Evolutionary conservation across 2,329 filamentous ascomycete species (phyloP).

Genomic region (Penicillium sclerotigenum): DNA sequence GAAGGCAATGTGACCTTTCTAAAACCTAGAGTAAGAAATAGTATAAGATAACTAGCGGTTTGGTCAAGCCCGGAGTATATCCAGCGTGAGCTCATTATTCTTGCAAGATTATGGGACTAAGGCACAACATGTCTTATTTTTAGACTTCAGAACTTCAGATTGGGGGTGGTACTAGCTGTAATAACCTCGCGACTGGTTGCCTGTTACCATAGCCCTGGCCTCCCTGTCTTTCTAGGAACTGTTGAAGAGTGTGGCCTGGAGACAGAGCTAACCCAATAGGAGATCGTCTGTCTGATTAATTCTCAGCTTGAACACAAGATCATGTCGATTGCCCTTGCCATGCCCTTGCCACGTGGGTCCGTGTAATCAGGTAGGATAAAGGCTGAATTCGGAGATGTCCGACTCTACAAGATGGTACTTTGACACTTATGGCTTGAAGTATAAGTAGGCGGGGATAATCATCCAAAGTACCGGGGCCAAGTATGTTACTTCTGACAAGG

Average conservation of each 20-base stretch:
- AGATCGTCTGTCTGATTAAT: not conserved
- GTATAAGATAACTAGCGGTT: not conserved
- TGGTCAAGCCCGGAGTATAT: constrained; percentile 6
- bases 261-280: not conserved
- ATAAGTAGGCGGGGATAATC: not conserved
- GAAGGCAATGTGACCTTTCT: not conserved
- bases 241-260: not conserved
- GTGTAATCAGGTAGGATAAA: not conserved
- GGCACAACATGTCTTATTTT: constrained; percentile 4
- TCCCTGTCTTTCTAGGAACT: not conserved
- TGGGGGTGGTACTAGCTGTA: not conserved
- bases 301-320: not conserved
- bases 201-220: not conserved
- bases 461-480: not conserved
- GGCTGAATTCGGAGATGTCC: not conserved
- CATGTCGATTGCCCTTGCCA: not conserved
- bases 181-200: not conserved
- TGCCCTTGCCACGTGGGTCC: constrained; percentile 1
- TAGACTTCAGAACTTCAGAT: constrained; percentile 3
- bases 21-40: not conserved
- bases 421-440: not conserved
- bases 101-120: not conserved
- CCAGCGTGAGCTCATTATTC: not conserved
- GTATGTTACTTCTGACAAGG: not conserved
- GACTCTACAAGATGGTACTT: not conserved